These are phyloP conservation scores for Paecilomyces dactylethromorphus DNA, from an alignment of 2,329 filamentous ascomycete genomes.

Conservation along the genomic window DNA sequence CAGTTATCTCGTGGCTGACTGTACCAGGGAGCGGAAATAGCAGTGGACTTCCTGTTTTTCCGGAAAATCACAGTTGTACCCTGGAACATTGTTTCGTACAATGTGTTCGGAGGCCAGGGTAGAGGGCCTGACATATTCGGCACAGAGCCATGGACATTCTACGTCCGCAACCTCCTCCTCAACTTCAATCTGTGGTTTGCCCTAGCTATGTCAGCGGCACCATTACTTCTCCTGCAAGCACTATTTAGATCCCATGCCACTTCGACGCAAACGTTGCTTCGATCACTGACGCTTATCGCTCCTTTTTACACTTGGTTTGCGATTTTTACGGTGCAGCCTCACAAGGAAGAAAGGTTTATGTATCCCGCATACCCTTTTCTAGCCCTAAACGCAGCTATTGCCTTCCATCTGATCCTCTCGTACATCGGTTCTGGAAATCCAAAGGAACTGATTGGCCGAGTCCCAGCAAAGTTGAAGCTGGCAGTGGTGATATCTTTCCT, in stretches of 20 bases:
- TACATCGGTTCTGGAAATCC: constrained; percentile 67
- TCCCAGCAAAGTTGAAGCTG: constrained; percentile 71
- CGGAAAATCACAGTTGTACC: constrained; percentile 69
- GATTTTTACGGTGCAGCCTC: constrained; percentile 86
- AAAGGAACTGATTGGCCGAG: constrained; percentile 59
- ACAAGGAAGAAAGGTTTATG: constrained; percentile 99
- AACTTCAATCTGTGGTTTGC: constrained; percentile 97
- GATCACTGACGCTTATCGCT: constrained; percentile 68
- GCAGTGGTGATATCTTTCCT: constrained; percentile 54
- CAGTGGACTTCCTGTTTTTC: constrained; percentile 79
- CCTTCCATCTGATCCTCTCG: constrained; percentile 71
- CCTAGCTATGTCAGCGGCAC: constrained; percentile 67
- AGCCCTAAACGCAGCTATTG: constrained; percentile 78
- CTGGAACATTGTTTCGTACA: constrained; percentile 93
- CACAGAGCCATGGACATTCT: constrained; percentile 95
- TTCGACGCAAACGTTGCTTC: constrained; percentile 63
- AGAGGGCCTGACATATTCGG: constrained; percentile 87
- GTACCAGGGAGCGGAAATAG: constrained; percentile 58
- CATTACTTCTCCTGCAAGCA: constrained; percentile 70
- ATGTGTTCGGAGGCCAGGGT: constrained; percentile 74
- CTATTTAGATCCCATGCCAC: constrained; percentile 54
- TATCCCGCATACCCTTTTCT: constrained; percentile 91
- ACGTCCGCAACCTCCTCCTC: constrained; percentile 79
- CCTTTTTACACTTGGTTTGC: constrained; percentile 93
- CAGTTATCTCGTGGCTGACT: constrained; percentile 16